Evolutionary conservation across 768 basidiomycete species (phyloP), one percentile per base, ranked within the genome.

Genomic region (Pisolithus tinctorius): DNA sequence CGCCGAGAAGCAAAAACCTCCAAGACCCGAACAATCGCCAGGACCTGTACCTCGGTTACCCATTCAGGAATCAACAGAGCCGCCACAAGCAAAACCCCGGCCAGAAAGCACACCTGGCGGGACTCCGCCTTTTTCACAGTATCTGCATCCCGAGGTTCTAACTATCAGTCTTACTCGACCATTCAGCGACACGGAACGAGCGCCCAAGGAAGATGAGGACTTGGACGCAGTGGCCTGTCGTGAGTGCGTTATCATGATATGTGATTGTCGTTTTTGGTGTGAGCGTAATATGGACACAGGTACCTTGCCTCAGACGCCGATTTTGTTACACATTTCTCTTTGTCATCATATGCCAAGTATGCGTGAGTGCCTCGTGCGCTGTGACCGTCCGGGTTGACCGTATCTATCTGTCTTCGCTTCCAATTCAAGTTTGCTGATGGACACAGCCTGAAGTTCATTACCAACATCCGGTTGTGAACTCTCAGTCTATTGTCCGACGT

Each of bases 171-270:
- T 69, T 38, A 64, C 68, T 29, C 56, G 64, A 39, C 60, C 63
- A 37, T 65, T 68, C 47, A 42, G 55, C 10, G 68, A 70, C 2
- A 55, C 45, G 34, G 64, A 59, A 42, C 57, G 59, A 42, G 71
- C 48, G 48, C 57, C 58, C 47, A 65, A 60, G 40, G 56, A 62
- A 38, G 69, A 70, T 10, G 78, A 82, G 31, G 79, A 83, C 6
- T 77, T 75, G 13, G 64, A 60, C 1, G 72, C 66, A 30, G 78
- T 73, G 29, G 82, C 84, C 37, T 90, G 88, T 63, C 91, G 88
- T 75, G 86, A 84, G 69, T 91, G 88, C 69, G 70, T 87, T 58
- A 76, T 91, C 20, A 20, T 20, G 20, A 20, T 65, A 91, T 91
- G 88, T 91, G 80, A 88, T 67, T 55, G 25, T 25, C 14, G 10